These are phyloP conservation scores for Gynochthodes officinalis DNA, from an alignment of 257 asterid genomes.

Conservation along the genomic window DNA sequence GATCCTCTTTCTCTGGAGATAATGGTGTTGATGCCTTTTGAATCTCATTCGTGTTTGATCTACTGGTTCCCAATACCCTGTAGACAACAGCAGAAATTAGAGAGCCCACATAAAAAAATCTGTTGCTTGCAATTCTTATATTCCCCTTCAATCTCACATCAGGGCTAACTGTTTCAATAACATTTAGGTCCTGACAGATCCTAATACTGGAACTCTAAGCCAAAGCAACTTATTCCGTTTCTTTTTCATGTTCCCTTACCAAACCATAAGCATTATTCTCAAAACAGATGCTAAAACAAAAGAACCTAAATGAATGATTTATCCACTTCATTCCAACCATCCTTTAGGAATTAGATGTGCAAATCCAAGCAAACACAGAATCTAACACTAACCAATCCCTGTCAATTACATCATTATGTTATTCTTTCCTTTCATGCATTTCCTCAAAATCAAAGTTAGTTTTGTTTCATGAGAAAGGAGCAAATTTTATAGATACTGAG, in stretches of 20 bases:
- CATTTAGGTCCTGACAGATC: background rate
- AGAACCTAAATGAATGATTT: background rate
- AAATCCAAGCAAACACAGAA: slow-evolving; percentile 6
- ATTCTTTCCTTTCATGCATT: background rate
- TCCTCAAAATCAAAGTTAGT: background rate
- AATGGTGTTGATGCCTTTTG: slow-evolving; percentile 49
- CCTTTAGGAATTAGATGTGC: background rate
- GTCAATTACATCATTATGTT: background rate
- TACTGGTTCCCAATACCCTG: slow-evolving; percentile 66
- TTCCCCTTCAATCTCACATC: background rate
- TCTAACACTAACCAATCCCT: background rate
- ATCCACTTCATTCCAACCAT: slow-evolving; percentile 2
- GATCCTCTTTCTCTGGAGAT: slow-evolving; percentile 87
- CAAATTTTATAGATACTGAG: background rate
- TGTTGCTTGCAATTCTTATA: background rate
- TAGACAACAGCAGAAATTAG: slow-evolving; percentile 12
- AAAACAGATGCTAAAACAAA: background rate
- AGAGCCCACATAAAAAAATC: background rate
- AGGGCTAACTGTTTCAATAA: background rate
- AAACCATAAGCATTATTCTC: slow-evolving; percentile 11
- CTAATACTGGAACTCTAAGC: background rate
- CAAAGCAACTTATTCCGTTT: slow-evolving; percentile 2
- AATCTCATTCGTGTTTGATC: slow-evolving; percentile 45
- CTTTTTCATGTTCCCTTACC: background rate
- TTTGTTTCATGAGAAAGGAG: background rate